Evolutionary conservation across 306 rosid species (phyloP), one percentile per base, ranked within the genome.

Genomic region (Sicyos baderoa): DNA sequence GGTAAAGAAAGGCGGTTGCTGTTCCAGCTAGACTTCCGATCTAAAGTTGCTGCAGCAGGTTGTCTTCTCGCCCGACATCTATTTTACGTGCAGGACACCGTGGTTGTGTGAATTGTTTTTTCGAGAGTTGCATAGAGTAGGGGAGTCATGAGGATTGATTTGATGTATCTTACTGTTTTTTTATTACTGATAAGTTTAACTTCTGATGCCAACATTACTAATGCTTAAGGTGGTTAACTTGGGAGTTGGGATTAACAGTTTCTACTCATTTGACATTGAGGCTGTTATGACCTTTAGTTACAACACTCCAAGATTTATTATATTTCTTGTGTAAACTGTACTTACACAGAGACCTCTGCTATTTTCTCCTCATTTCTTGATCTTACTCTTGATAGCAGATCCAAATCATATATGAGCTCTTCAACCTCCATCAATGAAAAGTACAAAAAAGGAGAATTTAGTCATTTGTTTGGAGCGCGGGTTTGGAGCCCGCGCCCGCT

Each of bases 1-100:
- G 22, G 79, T 84, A 69, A 81, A 84, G 81, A 84, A 74, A 76
- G 81, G 61, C 9, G 88, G 88, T 22, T 84, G 88, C 52, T 84
- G 88, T 75, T 84, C 85, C 14, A 75, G 74, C 75, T 84, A 81
- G 78, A 47, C 48, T 12, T 66, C 18, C 53, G 27, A 27, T n/a
- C 70, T 2, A 17, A 65, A 44, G 71, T 14, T 14, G 54, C 7
- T 63, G 69, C 32, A 57, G 74, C 76, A 9, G 56, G 70, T 44
- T 49, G 56, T 59, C 65, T 27, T 50, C 45, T 58, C 47, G 53
- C 25, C 42, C 50, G 18, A 22, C 32, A 13, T 48, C 35, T 19
- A n/a, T 68, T 47, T 69, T 50, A 69, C 42, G 25, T 65, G 35
- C 18, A 35, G 75, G 67, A 42, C 58, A 77, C 86, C 42, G 15